Conservation (phyloP, 2,329 filamentous ascomycete species). For the Pseudocercospora ulei region DNA sequence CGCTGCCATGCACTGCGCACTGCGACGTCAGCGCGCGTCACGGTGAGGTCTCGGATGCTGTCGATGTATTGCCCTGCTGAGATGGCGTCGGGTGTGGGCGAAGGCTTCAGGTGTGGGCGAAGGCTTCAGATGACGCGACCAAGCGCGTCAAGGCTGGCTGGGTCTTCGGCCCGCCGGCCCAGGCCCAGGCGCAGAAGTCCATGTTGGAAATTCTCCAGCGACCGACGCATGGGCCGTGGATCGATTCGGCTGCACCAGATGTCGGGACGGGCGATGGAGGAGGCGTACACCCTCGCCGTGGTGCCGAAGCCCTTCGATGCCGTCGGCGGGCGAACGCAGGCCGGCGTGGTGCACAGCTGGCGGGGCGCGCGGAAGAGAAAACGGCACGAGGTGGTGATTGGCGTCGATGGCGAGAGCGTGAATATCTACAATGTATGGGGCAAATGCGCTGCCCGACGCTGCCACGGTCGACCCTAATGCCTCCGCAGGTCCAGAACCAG, state of each 20-base stretch:
- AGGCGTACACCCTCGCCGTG: conserved; percentile 38
- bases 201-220: background rate
- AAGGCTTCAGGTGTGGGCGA: background rate
- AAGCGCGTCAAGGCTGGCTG: background rate
- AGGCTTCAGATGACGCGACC: conserved; percentile 8
- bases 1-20: conserved; percentile 21
- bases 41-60: too few species aligned
- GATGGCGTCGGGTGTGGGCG: background rate
- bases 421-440: conserved; percentile 52
- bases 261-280: conserved; percentile 28
- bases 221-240: background rate
- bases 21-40: conserved; percentile 5
- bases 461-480: conserved; percentile 18
- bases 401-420: conserved; percentile 52
- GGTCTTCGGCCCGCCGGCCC: conserved; percentile 1
- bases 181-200: conserved; percentile 6
- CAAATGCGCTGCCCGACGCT: background rate
- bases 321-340: conserved; percentile 36
- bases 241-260: conserved; percentile 9
- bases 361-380: conserved; percentile 51
- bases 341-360: conserved; percentile 46
- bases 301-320: conserved; percentile 39
- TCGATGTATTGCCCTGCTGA: background rate
- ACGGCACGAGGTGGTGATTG: conserved; percentile 52
- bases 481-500: conserved; percentile 49